phyloP scores from a whole-genome alignment of 768 basidiomycete genomes.

The Lactifluus rugatus region DNA sequence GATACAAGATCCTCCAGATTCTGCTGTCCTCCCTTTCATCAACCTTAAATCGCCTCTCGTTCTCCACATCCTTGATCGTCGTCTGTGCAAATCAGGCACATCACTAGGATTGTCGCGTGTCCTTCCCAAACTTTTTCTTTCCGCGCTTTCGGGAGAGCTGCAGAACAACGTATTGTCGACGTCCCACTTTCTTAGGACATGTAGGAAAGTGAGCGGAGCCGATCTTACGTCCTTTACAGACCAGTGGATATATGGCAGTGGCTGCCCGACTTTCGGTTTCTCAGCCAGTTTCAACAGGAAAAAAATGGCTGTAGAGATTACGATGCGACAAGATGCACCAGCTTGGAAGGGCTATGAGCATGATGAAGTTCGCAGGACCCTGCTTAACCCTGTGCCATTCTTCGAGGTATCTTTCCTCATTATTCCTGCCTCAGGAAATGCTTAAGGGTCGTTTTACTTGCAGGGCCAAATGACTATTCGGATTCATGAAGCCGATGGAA shows the following conservation, averaged over 20 bases:
- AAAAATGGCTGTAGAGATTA: constrained; percentile 96
- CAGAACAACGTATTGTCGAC: constrained; percentile 81
- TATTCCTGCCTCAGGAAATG: not conserved
- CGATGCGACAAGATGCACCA: constrained; percentile 81
- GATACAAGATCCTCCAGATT: constrained; percentile 73
- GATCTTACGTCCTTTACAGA: constrained; percentile 90
- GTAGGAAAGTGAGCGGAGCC: constrained; percentile 87
- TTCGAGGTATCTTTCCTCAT: constrained; percentile 61
- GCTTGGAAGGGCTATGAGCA: constrained; percentile 60
- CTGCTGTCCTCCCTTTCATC: constrained; percentile 72
- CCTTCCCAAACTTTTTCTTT: constrained; percentile 88
- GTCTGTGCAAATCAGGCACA: constrained; percentile 90
- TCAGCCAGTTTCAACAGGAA: constrained; percentile 91
- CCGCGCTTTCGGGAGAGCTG: constrained; percentile 87
- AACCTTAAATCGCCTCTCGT: constrained; percentile 96
- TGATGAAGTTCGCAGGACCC: constrained; percentile 54
- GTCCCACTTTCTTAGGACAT: constrained; percentile 80
- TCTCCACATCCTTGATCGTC: constrained; percentile 88
- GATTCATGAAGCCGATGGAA: constrained; percentile 98
- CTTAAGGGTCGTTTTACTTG: not conserved
- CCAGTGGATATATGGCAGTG: constrained; percentile 98
- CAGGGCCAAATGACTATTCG: constrained; percentile 97
- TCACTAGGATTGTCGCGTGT: constrained; percentile 91
- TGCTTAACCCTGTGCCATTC: constrained; percentile 71
- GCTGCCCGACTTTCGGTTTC: constrained; percentile 86